Evolutionary conservation across 75 land plant genomes (phyloP), one percentile per base, ranked within the genome.

Genomic region (Picea glauca): DNA sequence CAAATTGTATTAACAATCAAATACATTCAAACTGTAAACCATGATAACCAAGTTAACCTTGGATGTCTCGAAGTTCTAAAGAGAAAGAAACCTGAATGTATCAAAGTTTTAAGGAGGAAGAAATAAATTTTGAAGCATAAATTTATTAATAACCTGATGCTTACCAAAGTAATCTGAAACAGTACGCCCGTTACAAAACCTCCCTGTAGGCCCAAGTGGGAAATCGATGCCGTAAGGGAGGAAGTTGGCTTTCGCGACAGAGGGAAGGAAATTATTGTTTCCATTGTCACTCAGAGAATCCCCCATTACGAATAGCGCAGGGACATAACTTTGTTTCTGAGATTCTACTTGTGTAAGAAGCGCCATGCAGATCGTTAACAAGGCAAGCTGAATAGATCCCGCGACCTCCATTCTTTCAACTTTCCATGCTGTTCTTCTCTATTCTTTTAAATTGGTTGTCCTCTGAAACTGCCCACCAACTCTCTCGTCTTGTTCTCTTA

Each of bases 271-370:
- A 26, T 85, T 82, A 62, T 85, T 85, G 80, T 85, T 85, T 67
- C 87, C 87, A 66, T 60, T 76, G 62, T 85, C 87, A n/a, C 83
- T 85, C 6, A 85, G 81, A 21, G 87, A 85, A 65, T 85, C 87
- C 0, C 87, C 87, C 46, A 85, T 58, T 13, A 83, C 58, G 68
- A 85, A 85, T 38, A 78, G 21, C 17, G 87, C 87, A 8, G 87
- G 84, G 14, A 82, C 64, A 65, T 32, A 31, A 32, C 68, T 35
- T 31, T 12, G 31, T 3, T 11, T 23, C 68, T 33, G 68, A 32
- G 68, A 65, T 32, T 65, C 15, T 32, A 32, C 17, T 33, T 32
- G 40, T 13, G 54, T 46, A 50, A 3, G 4, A 33, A 65, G 33
- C 3, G 15, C 38, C 38, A 65, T 65, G 12, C 56, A 50, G 56